Evolutionary conservation across 2,329 filamentous ascomycete genomes (phyloP).

Genomic region (Tothia fuscella): DNA sequence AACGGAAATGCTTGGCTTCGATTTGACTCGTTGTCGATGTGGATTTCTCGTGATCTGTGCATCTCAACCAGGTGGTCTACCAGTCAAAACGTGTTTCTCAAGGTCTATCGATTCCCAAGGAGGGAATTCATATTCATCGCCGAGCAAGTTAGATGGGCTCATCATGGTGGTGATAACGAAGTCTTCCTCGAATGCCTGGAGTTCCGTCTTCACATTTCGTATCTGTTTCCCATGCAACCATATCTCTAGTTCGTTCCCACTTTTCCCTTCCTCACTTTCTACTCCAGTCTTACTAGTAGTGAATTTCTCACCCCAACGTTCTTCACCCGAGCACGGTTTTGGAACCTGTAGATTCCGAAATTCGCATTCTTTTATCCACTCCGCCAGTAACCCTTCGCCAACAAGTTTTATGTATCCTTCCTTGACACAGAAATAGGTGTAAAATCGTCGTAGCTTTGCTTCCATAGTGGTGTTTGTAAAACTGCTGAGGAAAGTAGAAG

Average conservation of each 20-base stretch:
- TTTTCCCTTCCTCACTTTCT: slow-evolving; percentile 7
- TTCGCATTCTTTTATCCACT: slow-evolving; percentile 59
- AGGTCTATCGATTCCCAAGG: slow-evolving; percentile 34
- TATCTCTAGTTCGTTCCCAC: slow-evolving; percentile 40
- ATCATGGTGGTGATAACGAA: slow-evolving; percentile 48
- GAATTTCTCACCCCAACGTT: slow-evolving; percentile 34
- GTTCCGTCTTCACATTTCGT: slow-evolving; percentile 43
- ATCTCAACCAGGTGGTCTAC: too few relatives aligned
- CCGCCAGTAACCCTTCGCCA: slow-evolving; percentile 62
- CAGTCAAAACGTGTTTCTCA: slow-evolving; percentile 31
- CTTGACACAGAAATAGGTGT: slow-evolving; percentile 66
- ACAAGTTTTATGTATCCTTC: slow-evolving; percentile 78
- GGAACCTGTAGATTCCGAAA: slow-evolving; percentile 54
- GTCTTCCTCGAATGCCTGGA: slow-evolving; percentile 45
- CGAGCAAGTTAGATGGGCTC: slow-evolving; percentile 20
- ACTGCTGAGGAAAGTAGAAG: too few relatives aligned
- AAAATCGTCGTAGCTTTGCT: slow-evolving; percentile 56
- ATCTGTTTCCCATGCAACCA: slow-evolving; percentile 36
- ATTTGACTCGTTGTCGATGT: too few relatives aligned
- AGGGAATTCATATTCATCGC: slow-evolving; percentile 26
- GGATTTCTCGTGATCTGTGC: too few relatives aligned
- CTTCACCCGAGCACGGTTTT: slow-evolving; percentile 29
- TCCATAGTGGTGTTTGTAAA: slow-evolving; percentile 44
- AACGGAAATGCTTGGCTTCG: too few relatives aligned
- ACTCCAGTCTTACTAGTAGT: not conserved